Evolutionary conservation across 805 yeast genomes (phyloP).

Genomic region (Candida jianshihensis): DNA sequence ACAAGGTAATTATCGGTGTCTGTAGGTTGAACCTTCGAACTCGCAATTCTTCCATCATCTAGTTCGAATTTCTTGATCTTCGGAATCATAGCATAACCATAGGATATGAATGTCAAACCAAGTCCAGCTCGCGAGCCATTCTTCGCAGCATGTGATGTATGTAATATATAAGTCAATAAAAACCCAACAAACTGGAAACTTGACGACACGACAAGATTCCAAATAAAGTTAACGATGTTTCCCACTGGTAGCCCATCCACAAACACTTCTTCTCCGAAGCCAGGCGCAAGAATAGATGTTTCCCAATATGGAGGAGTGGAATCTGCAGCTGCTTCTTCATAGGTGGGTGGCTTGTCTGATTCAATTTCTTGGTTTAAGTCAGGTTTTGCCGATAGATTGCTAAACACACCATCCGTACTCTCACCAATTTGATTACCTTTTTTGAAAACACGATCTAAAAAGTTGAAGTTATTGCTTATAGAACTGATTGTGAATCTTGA

Average conservation of each 20-base stretch:
- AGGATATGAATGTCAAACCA: conserved; percentile 74
- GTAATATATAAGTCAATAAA: conserved; percentile 79
- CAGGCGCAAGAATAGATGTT: conserved; percentile 73
- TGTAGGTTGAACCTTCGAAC: conserved; percentile 40
- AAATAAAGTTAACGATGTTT: conserved; percentile 73
- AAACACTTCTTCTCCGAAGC: conserved; percentile 75
- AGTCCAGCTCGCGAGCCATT: conserved; percentile 92
- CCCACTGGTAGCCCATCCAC: conserved; percentile 97
- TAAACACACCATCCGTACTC: conserved; percentile 79
- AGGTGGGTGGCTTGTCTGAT: conserved; percentile 69
- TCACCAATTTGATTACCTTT: conserved; percentile 11
- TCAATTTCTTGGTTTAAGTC: conserved; percentile 31
- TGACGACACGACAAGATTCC: conserved; percentile 87
- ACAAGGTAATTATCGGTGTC: conserved; percentile 54
- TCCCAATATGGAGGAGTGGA: conserved; percentile 97
- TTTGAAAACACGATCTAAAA: conserved; percentile 30
- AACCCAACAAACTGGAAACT: conserved; percentile 94
- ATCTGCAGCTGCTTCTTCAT: conserved; percentile 93
- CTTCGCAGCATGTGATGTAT: conserved; percentile 95
- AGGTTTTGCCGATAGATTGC: conserved; percentile 88
- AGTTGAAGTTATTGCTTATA: conserved; percentile 32
- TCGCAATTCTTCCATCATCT: conserved; percentile 14
- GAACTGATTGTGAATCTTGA: conserved; percentile 6
- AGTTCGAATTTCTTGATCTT: conserved; percentile 24
- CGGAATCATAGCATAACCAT: conserved; percentile 56